A percentile compares a stretch with the other conserved stretches of the same genome.
Conservation (phyloP, 2,329 filamentous ascomycete genomes). For the Lachnellula subtilissima region DNA sequence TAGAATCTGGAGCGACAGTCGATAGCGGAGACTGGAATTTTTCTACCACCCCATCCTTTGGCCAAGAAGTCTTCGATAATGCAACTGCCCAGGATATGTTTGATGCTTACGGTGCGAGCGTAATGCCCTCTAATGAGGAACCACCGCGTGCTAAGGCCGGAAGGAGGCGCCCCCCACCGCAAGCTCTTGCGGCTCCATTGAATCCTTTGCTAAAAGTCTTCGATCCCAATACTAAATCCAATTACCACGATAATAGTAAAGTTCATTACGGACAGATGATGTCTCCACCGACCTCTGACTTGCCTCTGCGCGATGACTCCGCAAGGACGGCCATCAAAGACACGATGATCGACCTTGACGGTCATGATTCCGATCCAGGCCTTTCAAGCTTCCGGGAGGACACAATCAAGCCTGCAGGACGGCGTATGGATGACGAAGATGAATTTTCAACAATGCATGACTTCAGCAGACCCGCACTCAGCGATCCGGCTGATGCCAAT, state of each 20-base stretch:
- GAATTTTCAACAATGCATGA: slow-evolving; percentile 30
- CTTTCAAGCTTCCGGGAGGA: slow-evolving; percentile 56
- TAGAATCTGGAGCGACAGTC: slow-evolving; percentile 38
- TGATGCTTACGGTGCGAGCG: slow-evolving; percentile 54
- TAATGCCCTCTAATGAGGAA: slow-evolving; percentile 47
- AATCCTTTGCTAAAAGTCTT: slow-evolving; percentile 61
- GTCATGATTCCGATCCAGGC: slow-evolving; percentile 51
- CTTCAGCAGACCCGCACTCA: slow-evolving; percentile 48
- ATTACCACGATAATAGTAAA: slow-evolving; percentile 59
- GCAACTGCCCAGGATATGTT: slow-evolving; percentile 54
- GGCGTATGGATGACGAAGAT: slow-evolving; percentile 20
- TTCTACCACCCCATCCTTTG: slow-evolving; percentile 60
- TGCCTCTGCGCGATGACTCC: slow-evolving; percentile 55
- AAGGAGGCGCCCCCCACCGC: slow-evolving; percentile 51
- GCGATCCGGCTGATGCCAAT: slow-evolving; percentile 53
- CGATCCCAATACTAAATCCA: slow-evolving; percentile 60
- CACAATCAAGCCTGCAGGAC: slow-evolving; percentile 42
- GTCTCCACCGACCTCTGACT: slow-evolving; percentile 41
- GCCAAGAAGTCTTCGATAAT: slow-evolving; percentile 48
- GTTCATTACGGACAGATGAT: slow-evolving; percentile 50
- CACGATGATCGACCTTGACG: slow-evolving; percentile 61
- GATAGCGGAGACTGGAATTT: slow-evolving; percentile 64
- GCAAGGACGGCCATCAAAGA: slow-evolving; percentile 48
- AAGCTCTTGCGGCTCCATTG: slow-evolving; percentile 49
- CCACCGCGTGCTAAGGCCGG: slow-evolving; percentile 47